These are phyloP conservation scores for Rhizopus delemar DNA, from an alignment of 371 early-diverging fungal species.

Conservation along the genomic window DNA sequence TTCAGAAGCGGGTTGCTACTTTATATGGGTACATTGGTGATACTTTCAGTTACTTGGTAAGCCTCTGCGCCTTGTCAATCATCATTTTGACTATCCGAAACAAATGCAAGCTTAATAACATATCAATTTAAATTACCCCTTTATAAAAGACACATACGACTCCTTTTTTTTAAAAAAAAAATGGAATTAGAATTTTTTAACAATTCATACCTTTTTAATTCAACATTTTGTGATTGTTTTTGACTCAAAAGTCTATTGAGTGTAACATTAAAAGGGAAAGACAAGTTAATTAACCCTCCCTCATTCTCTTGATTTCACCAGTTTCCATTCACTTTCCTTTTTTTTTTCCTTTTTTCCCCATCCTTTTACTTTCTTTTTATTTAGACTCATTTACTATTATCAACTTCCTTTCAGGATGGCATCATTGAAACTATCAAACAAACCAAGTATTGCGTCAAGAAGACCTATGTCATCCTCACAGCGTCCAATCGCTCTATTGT, in stretches of 20 bases:
- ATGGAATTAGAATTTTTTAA: too few relatives aligned
- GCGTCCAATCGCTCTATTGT: constrained; percentile 6
- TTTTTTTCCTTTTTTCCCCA: background rate
- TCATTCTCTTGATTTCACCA: background rate
- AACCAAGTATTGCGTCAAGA: constrained; percentile 22
- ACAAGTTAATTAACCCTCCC: constrained; percentile 5
- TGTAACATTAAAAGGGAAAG: constrained; percentile 6
- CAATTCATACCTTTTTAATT: too few relatives aligned
- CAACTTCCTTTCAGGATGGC: too few relatives aligned
- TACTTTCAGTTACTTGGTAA: constrained; percentile 35
- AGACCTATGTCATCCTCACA: constrained; percentile 12
- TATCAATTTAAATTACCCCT: background rate
- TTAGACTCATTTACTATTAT: too few relatives aligned
- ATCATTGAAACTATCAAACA: constrained; percentile 23
- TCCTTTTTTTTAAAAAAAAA: background rate
- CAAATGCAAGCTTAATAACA: background rate
- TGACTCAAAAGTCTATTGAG: background rate
- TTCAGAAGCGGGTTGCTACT: constrained; percentile 44
- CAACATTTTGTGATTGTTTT: too few relatives aligned
- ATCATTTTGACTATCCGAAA: background rate
- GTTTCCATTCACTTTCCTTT: background rate
- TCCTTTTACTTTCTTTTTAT: too few relatives aligned
- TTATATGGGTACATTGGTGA: constrained; percentile 50
- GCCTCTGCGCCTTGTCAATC: background rate
- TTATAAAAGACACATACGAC: background rate